Evolutionary conservation across 2,329 filamentous ascomycete genomes (phyloP), one percentile per base, ranked within the genome.

Genomic region (Ambrosiella beaveri): DNA sequence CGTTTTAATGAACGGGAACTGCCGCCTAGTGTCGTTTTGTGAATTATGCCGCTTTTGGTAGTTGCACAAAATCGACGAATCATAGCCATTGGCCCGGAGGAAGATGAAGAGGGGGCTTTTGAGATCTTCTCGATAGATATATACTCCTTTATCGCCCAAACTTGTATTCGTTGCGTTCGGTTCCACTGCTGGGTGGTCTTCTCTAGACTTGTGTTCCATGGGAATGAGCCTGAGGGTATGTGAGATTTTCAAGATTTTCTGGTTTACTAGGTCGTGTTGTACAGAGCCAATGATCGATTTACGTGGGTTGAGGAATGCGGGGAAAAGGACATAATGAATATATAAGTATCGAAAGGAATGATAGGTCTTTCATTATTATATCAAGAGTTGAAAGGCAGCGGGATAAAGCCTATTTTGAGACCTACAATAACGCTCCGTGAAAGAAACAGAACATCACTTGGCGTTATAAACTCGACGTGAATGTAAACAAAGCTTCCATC

Each of bases 1-100:
- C 47, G 47, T 51, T 51, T 51, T 51, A 51, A 51, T 51, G 47
- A 15, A 51, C 19, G 47, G 47, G 17, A 51, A 11, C 47, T 51
- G 12, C 47, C 47, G 27, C 15, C 15, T 51, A 51, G 47, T 19
- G 47, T 51, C 19, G 47, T 36, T 27, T 51, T 51, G 35, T 51
- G 47, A 51, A 51, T 51, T 51, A 51, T 51, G 27, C 47, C 47
- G 27, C 7, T 51, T 51, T 51, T 27, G 47, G 47, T 19, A 51
- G 47, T 51, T 51, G 47, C 15, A 51, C 19, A 51, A 51, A 51
- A 51, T 8, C 12, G 15, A 27, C 3, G 27, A 27, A 27, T 4
- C 27, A 27, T 27, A 27, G 27, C 27, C 27, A 27, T 27, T 27
- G 27, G 27, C 27, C 27, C 27, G 27, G 27, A 27, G 27, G 27